Evolutionary conservation across 768 basidiomycete genomes (phyloP).

Genomic region (Chalciporus chontae): DNA sequence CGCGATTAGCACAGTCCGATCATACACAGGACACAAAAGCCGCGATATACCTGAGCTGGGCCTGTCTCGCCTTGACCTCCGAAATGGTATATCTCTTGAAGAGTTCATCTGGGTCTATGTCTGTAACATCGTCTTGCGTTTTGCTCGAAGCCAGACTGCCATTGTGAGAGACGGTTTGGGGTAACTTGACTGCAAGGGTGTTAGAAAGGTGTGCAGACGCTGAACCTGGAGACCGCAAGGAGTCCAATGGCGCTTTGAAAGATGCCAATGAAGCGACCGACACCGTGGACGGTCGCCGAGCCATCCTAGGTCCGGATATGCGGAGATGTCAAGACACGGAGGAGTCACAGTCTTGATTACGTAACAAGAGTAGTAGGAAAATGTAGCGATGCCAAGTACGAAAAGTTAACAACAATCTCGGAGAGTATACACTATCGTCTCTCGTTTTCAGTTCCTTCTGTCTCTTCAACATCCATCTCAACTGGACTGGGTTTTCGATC

Average conservation of each 20-base stretch:
- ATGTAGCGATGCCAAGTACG: constrained; percentile 1
- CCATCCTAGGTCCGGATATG: constrained; percentile 29
- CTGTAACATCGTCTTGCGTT: constrained; percentile 16
- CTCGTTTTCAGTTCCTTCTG: constrained; percentile 16
- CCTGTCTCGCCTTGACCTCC: constrained; percentile 65
- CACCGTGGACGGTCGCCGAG: constrained; percentile 36
- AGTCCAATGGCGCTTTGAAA: constrained; percentile 11
- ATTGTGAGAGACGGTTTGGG: constrained; percentile 9
- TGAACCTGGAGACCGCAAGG: constrained; percentile 4
- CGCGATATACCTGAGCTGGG: constrained; percentile 56
- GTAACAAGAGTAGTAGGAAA: constrained; percentile 11
- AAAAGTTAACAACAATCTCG: constrained; percentile 6
- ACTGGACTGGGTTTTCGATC: constrained; percentile 23
- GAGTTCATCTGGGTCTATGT: constrained; percentile 66
- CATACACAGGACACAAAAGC: constrained; percentile 2
- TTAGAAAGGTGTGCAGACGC: constrained; percentile 2
- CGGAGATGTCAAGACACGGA: not conserved
- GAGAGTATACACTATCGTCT: constrained; percentile 18
- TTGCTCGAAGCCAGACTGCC: constrained; percentile 10
- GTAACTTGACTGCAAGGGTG: constrained; percentile 7
- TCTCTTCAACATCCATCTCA: constrained; percentile 20
- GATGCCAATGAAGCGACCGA: constrained; percentile 30
- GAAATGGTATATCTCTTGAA: constrained; percentile 68
- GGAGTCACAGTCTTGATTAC: constrained; percentile 11
- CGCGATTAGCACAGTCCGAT: constrained; percentile 3